Evolutionary conservation across 2,329 filamentous ascomycete genomes (phyloP), one percentile per base, ranked within the genome.

Genomic region (Cordyceps militaris): DNA sequence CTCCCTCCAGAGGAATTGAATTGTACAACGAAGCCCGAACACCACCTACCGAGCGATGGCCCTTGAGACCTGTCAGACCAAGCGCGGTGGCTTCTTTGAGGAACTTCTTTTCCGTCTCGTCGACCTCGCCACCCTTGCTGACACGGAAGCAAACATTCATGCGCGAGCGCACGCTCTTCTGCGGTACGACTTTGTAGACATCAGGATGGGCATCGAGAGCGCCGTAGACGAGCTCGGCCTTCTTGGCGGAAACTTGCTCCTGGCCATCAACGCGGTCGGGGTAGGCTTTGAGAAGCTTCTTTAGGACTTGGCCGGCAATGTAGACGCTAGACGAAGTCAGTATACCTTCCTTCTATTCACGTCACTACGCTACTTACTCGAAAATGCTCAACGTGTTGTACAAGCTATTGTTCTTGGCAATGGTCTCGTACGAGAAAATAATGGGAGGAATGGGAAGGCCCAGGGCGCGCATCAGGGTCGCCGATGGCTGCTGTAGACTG

Each of bases 381-480:
- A 97, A 96, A 67, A 97, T 96, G 66, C 90, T 92, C 11, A 97
- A 77, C 0, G 93, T 97, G 74, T 97, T 97, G 77, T 97, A 97
- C 28, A 97, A 80, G 65, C 88, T 94, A 76, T 96, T 94, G 76
- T 95, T 95, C 79, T 95, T 95, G 42, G 89, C 87, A 63, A 94
- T 87, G 0, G 83, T 91, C 61, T 91, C 86, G 68, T 93, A 97
- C 62, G 89, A 83, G 49, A 97, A 76, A 44, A 97, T 82, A 19
- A 89, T 82, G 2, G 93, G 91, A 0, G 87, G 85, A 42, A 94
- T 82, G 1, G 89, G 84, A n/a, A 96, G 76, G 21, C 83, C 84
- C 10, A 97, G 81, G 60, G 85, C 79, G 59, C 91, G 82, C 67
- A 97, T 76, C 49, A 96, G 76, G 5, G 80, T 75, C 1, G 88